Evolutionary conservation across 2,329 filamentous ascomycete genomes (phyloP), one percentile per base, ranked within the genome.

Genomic region (Bertia moriformis): DNA sequence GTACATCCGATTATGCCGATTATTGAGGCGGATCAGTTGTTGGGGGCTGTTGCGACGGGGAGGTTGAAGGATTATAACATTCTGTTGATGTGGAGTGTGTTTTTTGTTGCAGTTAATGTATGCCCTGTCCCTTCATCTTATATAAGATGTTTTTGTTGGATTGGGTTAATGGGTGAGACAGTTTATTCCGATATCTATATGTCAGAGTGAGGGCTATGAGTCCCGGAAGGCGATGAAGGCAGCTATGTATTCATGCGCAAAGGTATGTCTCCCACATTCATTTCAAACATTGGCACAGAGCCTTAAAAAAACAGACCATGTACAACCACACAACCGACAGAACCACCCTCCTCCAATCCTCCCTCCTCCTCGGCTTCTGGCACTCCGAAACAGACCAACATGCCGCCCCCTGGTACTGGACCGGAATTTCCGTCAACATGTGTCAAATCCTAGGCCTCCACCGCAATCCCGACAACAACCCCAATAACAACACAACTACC

Each of bases 81-180:
- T 3, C 42, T 61, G 14, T 45, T 63, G 2, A 44, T 62, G 10
- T 62, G 59, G 58, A 57, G 55, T 37, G 48, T 61, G 10, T 60
- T 60, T 38, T 59, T 56, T 24, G 54, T 53, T n/a, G 55, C 53
- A 4, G 46, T 46, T 1, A 57, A 56, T 46, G 55, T 55, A 43
- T 37, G 47, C 40, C 4, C n/a, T 27, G 7, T 27, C n/a, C n/a
- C 24, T 29, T 29, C 24, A 12, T 13, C 29, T 4, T 14, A 29
- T n/a, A 18, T 32, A 19, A 19, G 4, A 17, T 36, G 14, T 15
- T 24, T 33, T 4, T 19, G 7, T 19, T 35, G 3, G 27, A 40
- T 18, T 12, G 4, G 24, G 36, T 19, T 24, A 38, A 18, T 42
- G 14, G n/a, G 13, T 15, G 18, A 4, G 41, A 27, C 33, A 44